phyloP scores from a whole-genome alignment of 2,329 filamentous ascomycete genomes.

The Ophiocordyceps unilateralis region DNA sequence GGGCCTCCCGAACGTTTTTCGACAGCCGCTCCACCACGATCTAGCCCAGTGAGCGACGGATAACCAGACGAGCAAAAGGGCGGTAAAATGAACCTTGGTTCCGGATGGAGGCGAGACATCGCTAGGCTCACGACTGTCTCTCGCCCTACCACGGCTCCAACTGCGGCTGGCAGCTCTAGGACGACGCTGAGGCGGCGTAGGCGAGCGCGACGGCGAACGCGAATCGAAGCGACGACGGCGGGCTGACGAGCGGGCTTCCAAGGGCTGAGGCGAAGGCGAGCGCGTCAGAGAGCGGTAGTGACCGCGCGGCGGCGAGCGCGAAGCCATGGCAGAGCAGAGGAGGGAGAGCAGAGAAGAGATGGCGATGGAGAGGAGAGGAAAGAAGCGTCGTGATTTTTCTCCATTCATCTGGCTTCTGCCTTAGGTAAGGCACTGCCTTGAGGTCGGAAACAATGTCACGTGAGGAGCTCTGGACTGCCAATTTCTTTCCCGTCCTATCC shows the following conservation, averaged over 20 bases:
- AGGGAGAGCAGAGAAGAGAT: background rate
- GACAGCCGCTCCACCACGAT: conserved; percentile 93
- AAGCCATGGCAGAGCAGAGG: conserved; percentile 8
- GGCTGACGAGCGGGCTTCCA: conserved; percentile 15
- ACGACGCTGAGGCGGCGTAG: conserved; percentile 14
- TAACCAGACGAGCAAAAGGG: background rate
- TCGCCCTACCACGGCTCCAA: conserved; percentile 16
- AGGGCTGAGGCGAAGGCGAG: conserved; percentile 17
- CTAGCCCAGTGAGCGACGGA: conserved; percentile 25
- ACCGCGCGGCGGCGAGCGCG: too few relatives aligned
- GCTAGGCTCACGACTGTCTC: conserved; percentile 19
- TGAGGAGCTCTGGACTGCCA: too few relatives aligned
- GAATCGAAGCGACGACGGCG: conserved; percentile 16
- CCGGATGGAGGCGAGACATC: conserved; percentile 23
- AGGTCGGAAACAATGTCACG: too few relatives aligned
- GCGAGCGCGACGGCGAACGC: conserved; percentile 15
- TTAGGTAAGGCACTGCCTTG: too few relatives aligned
- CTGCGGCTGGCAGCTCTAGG: conserved; percentile 11
- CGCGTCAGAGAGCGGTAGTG: conserved; percentile 16
- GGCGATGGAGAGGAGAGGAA: too few relatives aligned
- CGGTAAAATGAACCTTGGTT: conserved; percentile 31
- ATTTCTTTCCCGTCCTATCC: too few relatives aligned
- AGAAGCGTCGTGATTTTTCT: too few relatives aligned
- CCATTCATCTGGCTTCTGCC: too few relatives aligned
- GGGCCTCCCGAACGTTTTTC: conserved; percentile 80